phyloP scores from a whole-genome alignment of 768 basidiomycete genomes.

The Lentinula sp. region DNA sequence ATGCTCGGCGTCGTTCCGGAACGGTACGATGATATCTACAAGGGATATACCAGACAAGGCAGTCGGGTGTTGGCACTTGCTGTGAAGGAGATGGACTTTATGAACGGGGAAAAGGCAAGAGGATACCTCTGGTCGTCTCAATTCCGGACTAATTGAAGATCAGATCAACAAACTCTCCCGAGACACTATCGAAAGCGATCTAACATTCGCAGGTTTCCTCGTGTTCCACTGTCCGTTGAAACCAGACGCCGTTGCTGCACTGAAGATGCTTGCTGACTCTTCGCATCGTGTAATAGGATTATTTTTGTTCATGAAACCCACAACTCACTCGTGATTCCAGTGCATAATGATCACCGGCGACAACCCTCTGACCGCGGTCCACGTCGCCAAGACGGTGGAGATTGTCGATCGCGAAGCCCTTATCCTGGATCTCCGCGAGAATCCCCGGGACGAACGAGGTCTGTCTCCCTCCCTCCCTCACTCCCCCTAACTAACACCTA shows the following conservation, averaged over 20 bases:
- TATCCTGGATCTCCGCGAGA: conserved; percentile 86
- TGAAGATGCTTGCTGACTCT: conserved; percentile 94
- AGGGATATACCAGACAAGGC: conserved; percentile 89
- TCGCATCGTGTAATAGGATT: conserved; percentile 79
- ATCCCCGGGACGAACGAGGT: conserved; percentile 67
- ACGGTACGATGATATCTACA: conserved; percentile 90
- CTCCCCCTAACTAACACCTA: not conserved
- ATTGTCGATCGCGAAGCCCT: conserved; percentile 94
- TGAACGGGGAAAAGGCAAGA: conserved; percentile 64
- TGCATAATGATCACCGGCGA: conserved; percentile 99
- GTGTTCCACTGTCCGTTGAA: conserved; percentile 99
- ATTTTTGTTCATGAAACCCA: not conserved
- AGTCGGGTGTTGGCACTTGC: conserved; percentile 92
- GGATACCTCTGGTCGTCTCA: not conserved
- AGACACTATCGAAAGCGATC: conserved; percentile 69
- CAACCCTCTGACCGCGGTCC: conserved; percentile 94
- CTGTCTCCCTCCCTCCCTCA: conserved; percentile 16
- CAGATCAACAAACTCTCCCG: conserved; percentile 88
- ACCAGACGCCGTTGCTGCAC: conserved; percentile 79
- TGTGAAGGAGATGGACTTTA: conserved; percentile 71
- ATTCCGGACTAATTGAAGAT: no score
- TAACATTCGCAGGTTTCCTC: conserved; percentile 91
- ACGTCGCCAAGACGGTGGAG: conserved; percentile 94
- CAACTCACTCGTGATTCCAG: conserved; percentile 29
- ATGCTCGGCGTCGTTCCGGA: conserved; percentile 76